A percentile compares a stretch with the other conserved stretches of the same genome.
phyloP scores from a whole-genome alignment of 495 filamentous ascomycete genomes.

The Lasiosphaeria hispida region DNA sequence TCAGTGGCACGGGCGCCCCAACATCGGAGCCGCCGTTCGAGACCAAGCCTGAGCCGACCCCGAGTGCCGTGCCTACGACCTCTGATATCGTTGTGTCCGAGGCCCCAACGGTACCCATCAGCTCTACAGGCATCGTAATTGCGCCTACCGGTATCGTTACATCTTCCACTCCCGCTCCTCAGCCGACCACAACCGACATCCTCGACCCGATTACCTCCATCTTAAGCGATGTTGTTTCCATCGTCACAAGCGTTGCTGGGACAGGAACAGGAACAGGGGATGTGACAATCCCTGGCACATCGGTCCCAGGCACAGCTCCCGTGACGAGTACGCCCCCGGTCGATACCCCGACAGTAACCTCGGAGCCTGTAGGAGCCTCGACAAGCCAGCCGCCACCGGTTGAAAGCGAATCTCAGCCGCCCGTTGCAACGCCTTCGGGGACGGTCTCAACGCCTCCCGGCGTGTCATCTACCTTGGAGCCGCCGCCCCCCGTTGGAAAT shows the following conservation, averaged over 20 bases:
- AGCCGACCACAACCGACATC: not conserved
- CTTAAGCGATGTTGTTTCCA: conserved; percentile 7
- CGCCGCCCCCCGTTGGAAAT: conserved; percentile 2
- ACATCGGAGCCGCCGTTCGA: not conserved
- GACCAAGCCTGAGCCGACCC: not conserved
- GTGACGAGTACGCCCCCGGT: not conserved
- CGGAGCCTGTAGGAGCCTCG: not conserved
- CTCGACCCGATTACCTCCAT: conserved; percentile 9
- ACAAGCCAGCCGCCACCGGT: not conserved
- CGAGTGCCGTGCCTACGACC: not conserved
- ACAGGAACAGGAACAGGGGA: not conserved
- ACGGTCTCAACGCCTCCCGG: not conserved
- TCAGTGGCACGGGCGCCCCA: not conserved
- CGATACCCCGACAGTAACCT: not conserved
- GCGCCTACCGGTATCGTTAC: conserved; percentile 13
- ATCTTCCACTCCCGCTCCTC: not conserved
- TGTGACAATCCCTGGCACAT: not conserved
- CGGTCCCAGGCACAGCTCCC: not conserved
- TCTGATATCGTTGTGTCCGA: conserved; percentile 4
- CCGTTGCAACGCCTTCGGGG: not conserved
- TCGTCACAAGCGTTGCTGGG: not conserved
- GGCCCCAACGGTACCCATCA: conserved; percentile 5
- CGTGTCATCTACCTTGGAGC: not conserved
- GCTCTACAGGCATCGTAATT: conserved; percentile 12
- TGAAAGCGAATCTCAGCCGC: not conserved